Evolutionary conservation across 805 yeast species (phyloP), one percentile per base, ranked within the genome.

Genomic region (Grigorovia yakushimaensis): DNA sequence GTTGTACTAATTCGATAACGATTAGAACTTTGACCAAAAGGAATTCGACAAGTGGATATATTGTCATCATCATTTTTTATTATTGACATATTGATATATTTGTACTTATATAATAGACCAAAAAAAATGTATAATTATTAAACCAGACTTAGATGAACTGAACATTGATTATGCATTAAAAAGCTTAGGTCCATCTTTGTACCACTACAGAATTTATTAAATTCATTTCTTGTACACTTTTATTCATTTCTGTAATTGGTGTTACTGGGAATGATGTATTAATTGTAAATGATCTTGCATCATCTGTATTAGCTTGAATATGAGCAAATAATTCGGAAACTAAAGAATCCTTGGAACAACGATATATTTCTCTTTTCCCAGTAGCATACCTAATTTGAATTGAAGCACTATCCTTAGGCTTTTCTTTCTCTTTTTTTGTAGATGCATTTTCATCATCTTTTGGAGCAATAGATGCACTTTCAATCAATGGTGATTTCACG

Each of bases 341-440:
- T 2, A 86, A 70, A 48, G 82, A 94, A 2, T 73, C 57, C 5
- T 88, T 71, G 54, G 78, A 70, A 60, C 91, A 82, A 43, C 77
- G 77, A 44, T 76, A 79, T 15, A 84, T 73, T 18, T 78, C 69
- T 50, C 88, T 76, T 51, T 79, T 76, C 5, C 97, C 97, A 58
- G 79, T 82, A 2, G 93, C 94, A 49, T 88, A 75, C 60, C 96
- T 76, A 15, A 89, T 78, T 65, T 88, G 96, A 7, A 89, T 81
- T 5, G 75, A 70, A 0, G 91, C 73, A 59, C 87, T 93, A 5
- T 94, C 93, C 19, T 41, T 21, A 6, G 35, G 36, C 15, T 13
- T 13, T 24, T 24, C 30, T 5, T n/a, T 64, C n/a, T 17, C 24
- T 20, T 58, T 53, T 44, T 54, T 55, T 18, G 54, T n/a, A n/a